Evolutionary conservation across 257 asterid species (phyloP), one percentile per base, ranked within the genome.

Genomic region (Nicotiana paniculata): DNA sequence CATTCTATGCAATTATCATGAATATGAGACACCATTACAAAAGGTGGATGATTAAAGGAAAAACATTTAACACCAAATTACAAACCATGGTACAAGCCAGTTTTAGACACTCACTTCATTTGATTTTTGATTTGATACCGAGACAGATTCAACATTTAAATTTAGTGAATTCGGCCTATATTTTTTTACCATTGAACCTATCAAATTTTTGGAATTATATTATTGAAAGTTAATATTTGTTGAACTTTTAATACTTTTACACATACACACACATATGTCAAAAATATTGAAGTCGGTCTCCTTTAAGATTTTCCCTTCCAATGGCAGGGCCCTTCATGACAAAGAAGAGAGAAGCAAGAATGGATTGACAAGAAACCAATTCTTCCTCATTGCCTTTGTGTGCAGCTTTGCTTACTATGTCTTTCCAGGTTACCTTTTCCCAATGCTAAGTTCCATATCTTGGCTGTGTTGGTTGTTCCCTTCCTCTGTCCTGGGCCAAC

Each of bases 391-490:
- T n/a, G 97, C 99, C 84, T 92, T 96, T 80, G 82, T 84, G 33
- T 94, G 97, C 91, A 94, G 98, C 90, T 96, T 96, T 81, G 89
- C 92, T 80, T 96, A 96, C 90, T 96, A 96, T 82, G 89, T 96
- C 67, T 86, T 96, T 82, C 99, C 99, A 1, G 98, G 99, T 35
- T 96, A 94, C 81, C 92, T 93, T 63, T 86, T 96, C 85, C 93
- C 96, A n/a, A 86, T 91, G 91, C 89, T 96, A 6, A 90, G 96
- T 77, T 94, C 99, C 11, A 59, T 94, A 69, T 96, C 98, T 48
- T 96, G 97, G 99, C 86, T 96, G 70, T 96, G 99, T 89, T 94
- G 97, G 97, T 89, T 96, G 65, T 94, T 88, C 78, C 84, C 97
- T 30, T 79, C 90, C 63, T 96, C 97, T 0, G 90, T 94, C 82